These are phyloP conservation scores for Chondrostereum purpureum DNA, from an alignment of 1,284 basidiomycete genomes.

Conservation along the genomic window DNA sequence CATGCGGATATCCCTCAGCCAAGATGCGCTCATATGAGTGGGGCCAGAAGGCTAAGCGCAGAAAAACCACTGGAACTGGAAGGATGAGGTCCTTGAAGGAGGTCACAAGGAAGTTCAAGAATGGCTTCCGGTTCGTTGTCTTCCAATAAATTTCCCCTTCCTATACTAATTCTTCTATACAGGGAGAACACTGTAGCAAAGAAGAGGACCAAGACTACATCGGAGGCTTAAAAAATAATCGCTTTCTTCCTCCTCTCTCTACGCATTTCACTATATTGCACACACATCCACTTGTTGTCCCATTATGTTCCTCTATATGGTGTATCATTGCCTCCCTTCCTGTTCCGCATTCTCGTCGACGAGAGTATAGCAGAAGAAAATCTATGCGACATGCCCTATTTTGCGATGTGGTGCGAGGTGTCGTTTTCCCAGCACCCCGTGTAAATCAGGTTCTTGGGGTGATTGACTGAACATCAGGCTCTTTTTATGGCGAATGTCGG, in stretches of 20 bases:
- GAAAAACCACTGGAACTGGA: conserved; percentile 98
- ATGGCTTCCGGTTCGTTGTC: conserved; percentile 84
- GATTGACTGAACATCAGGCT: too few species aligned
- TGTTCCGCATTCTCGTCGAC: not conserved
- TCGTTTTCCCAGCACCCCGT: too few species aligned
- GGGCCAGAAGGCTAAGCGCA: conserved; percentile 98
- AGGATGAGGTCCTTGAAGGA: conserved; percentile 93
- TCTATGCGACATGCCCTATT: too few species aligned
- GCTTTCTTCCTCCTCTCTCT: not conserved
- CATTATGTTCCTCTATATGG: too few species aligned
- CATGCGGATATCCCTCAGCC: conserved; percentile 95
- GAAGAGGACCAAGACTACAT: conserved; percentile 37
- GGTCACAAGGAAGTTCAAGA: conserved; percentile 94
- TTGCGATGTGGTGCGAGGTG: too few species aligned
- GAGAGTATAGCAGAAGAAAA: too few species aligned
- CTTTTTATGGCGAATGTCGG: too few species aligned
- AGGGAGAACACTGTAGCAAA: conserved; percentile 22
- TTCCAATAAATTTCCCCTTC: too few species aligned
- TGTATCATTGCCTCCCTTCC: not conserved
- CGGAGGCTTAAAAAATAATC: conserved; percentile 16
- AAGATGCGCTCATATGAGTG: conserved; percentile 97
- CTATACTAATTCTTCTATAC: too few species aligned
- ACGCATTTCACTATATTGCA: not conserved
- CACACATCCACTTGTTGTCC: too few species aligned
- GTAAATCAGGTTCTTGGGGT: too few species aligned